Conservation (phyloP, 116 monocot genomes). For the Dioscorea cayenensis region DNA sequence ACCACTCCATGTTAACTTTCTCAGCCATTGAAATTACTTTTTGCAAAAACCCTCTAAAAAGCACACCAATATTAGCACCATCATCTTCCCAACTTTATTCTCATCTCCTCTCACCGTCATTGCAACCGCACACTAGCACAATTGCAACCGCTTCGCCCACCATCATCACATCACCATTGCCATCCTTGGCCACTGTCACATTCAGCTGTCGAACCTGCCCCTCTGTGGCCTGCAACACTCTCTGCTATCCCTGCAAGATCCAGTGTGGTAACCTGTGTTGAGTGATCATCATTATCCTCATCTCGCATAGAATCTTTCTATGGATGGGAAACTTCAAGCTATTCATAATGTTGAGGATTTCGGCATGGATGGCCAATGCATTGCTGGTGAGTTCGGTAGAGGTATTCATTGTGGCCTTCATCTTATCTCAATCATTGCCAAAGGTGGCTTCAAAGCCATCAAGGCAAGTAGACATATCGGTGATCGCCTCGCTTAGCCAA, state of each 20-base stretch:
- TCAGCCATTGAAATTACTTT: too few relatives aligned
- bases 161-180: conserved; percentile 34
- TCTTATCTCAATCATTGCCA: conserved; percentile 9
- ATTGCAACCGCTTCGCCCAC: conserved; percentile 33
- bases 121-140: conserved; percentile 4
- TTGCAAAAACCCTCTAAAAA: too few relatives aligned
- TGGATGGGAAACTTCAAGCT: conserved; percentile 19
- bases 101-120: too few relatives aligned
- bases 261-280: too few relatives aligned
- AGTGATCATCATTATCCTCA: neutral
- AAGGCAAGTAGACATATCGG: conserved; percentile 62
- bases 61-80: too few relatives aligned
- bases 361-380: conserved; percentile 50
- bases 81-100: too few relatives aligned
- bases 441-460: conserved; percentile 48
- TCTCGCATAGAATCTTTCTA: conserved; percentile 20
- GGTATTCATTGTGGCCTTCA: conserved; percentile 42
- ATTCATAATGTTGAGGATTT: conserved; percentile 25
- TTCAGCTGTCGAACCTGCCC: conserved; percentile 6
- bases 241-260: neutral
- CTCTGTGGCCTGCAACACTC: conserved; percentile 7
- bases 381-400: conserved; percentile 57
- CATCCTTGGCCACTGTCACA: conserved; percentile 56
- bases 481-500: conserved; percentile 69
- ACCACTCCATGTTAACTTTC: too few relatives aligned